Evolutionary conservation across 139 green algal species (phyloP).

Genomic region (Tetraselmis chui): DNA sequence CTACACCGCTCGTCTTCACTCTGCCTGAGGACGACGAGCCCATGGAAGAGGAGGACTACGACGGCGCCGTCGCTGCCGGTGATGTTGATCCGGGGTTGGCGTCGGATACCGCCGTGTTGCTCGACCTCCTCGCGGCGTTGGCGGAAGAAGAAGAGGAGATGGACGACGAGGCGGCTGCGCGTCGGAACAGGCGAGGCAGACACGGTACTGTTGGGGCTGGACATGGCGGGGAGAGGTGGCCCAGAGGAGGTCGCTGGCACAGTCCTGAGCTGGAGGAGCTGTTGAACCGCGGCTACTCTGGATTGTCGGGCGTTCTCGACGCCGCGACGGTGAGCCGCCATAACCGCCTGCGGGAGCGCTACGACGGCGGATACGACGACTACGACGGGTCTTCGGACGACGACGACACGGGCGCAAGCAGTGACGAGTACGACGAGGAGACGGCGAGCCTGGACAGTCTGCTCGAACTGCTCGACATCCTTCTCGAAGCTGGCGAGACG

Average conservation of each 20-base stretch:
- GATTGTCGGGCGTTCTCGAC: not conserved
- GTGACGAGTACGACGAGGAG: not conserved
- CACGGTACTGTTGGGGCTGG: not conserved
- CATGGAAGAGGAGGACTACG: too few relatives aligned
- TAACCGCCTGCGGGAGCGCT: too few relatives aligned
- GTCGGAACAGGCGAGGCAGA: not conserved
- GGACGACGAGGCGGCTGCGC: not conserved
- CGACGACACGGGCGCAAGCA: not conserved
- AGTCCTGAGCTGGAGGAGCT: not conserved
- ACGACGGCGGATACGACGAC: too few relatives aligned
- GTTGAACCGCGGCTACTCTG: not conserved
- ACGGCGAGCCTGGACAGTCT: not conserved
- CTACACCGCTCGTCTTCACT: too few relatives aligned
- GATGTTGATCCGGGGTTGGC: not conserved
- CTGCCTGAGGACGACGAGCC: too few relatives aligned
- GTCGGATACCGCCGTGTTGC: not conserved
- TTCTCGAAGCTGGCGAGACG: not conserved
- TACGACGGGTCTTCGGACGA: too few relatives aligned
- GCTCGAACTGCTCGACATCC: not conserved
- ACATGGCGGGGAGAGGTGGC: too few relatives aligned
- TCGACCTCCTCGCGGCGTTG: not conserved
- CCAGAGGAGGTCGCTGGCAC: too few relatives aligned
- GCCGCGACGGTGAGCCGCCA: not conserved
- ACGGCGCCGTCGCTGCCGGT: too few relatives aligned
- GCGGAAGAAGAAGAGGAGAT: not conserved